Conservation (phyloP, 805 yeast species). For the Dipodascopsis tothii region DNA sequence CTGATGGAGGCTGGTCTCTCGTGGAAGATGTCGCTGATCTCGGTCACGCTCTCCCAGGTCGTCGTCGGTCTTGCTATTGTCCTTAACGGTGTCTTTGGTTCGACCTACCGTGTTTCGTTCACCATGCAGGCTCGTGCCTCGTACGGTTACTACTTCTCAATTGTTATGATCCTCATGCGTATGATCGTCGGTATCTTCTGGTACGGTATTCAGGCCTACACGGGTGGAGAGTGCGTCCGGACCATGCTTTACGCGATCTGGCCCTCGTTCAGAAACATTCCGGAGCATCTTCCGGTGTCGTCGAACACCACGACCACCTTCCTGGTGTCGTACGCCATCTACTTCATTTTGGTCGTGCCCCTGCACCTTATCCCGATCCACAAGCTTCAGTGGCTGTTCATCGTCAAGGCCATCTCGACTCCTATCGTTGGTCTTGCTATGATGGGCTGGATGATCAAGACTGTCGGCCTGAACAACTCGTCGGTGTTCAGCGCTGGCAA, state of each 20-base stretch:
- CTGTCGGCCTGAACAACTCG: not conserved
- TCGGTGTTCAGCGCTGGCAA: not conserved
- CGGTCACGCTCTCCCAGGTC: slow-evolving; percentile 36
- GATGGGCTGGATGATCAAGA: slow-evolving; percentile 61
- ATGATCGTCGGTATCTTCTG: slow-evolving; percentile 81
- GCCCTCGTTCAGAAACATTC: slow-evolving; percentile 10
- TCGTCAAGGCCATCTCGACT: slow-evolving; percentile 3
- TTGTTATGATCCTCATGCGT: slow-evolving; percentile 52
- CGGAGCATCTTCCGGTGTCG: slow-evolving; percentile 5
- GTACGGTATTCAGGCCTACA: slow-evolving; percentile 80
- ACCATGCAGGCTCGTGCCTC: slow-evolving; percentile 39
- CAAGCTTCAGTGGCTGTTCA: slow-evolving; percentile 11
- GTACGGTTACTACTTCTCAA: slow-evolving; percentile 42
- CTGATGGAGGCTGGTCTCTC: slow-evolving; percentile 39
- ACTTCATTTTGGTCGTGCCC: slow-evolving; percentile 9
- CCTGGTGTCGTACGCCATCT: slow-evolving; percentile 5
- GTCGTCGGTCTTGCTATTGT: slow-evolving; percentile 37
- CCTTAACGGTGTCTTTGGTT: slow-evolving; percentile 42
- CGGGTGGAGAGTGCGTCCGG: slow-evolving; percentile 74
- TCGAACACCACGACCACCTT: slow-evolving; percentile 9
- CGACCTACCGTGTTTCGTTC: slow-evolving; percentile 45
- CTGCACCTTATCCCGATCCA: slow-evolving; percentile 10
- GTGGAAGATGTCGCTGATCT: slow-evolving; percentile 40
- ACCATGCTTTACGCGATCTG: slow-evolving; percentile 44
- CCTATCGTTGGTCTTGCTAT: slow-evolving; percentile 64